A percentile compares a stretch with the other conserved stretches of the same genome.
Conservation (phyloP, 768 basidiomycete species). For the Asterophora parasitica region DNA sequence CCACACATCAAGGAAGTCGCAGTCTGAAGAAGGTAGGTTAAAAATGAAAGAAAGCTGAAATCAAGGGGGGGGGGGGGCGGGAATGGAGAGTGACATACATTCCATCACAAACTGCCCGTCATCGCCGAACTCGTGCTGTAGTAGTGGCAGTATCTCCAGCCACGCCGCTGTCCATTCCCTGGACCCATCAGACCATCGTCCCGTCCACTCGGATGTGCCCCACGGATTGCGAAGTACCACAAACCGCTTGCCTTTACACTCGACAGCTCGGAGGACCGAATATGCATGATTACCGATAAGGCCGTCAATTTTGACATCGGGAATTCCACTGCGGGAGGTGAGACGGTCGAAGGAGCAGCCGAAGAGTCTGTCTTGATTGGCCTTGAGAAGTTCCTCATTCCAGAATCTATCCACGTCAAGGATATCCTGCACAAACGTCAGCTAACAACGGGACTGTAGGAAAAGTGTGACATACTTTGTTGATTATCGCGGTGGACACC, state of each 20-base stretch:
- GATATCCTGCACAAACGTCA: constrained; percentile 31
- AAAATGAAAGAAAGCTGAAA: neutral
- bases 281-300: constrained; percentile 37
- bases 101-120: constrained; percentile 44
- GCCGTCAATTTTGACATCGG: constrained; percentile 24
- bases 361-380: constrained; percentile 49
- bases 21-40: constrained; percentile 26
- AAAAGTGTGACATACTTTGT: constrained; percentile 29
- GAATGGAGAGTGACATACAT: constrained; percentile 20
- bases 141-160: constrained; percentile 28
- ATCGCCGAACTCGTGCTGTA: constrained; percentile 35
- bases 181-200: constrained; percentile 37
- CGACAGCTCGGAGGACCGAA: constrained; percentile 36
- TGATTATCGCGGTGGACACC: constrained; percentile 39
- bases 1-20: constrained; percentile 44
- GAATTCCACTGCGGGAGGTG: constrained; percentile 22
- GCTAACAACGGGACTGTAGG: neutral
- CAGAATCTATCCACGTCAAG: constrained; percentile 48
- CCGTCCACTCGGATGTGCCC: constrained; percentile 38
- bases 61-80: neutral
- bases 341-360: constrained; percentile 42
- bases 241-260: constrained; percentile 37
- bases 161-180: constrained; percentile 40
- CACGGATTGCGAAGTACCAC: constrained; percentile 42
- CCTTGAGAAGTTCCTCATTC: constrained; percentile 46